Conservation (phyloP, 2,329 filamentous ascomycete species). For the Diplodia corticola region DNA sequence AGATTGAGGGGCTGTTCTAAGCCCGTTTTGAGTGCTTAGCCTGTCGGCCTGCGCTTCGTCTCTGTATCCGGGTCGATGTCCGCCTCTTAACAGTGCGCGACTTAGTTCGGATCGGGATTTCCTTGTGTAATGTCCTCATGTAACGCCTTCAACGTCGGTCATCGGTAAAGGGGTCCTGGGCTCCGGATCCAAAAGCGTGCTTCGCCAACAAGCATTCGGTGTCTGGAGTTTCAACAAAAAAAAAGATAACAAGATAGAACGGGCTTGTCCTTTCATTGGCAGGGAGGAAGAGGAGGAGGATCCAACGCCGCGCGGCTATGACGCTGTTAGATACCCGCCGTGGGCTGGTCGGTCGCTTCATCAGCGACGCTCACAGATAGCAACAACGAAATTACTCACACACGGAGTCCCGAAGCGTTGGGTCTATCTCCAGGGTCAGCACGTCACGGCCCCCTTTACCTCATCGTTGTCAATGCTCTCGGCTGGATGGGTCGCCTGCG, state of each 20-base stretch:
- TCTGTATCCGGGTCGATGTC: neutral
- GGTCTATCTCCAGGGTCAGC: neutral
- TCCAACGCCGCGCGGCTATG: constrained; percentile 5
- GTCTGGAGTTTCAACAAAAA: constrained; percentile 15
- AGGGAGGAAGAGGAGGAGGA: neutral
- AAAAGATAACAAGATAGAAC: constrained; percentile 4
- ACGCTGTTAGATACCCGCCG: constrained; percentile 16
- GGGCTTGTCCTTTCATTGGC: neutral
- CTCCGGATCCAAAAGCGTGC: constrained; percentile 14
- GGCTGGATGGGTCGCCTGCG: neutral
- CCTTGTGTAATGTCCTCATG: constrained; percentile 8
- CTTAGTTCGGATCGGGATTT: neutral
- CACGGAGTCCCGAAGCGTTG: neutral
- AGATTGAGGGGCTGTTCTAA: constrained; percentile 77
- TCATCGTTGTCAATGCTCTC: neutral
- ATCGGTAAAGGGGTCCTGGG: neutral
- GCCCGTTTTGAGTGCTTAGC: neutral
- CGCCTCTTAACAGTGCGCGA: constrained; percentile 11
- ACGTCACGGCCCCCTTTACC: neutral
- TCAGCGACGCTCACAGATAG: constrained; percentile 8
- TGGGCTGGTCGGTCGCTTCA: constrained; percentile 15
- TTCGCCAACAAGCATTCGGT: constrained; percentile 19
- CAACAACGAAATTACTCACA: constrained; percentile 3
- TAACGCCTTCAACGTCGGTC: constrained; percentile 19
- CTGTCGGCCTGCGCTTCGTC: neutral